Conservation (phyloP, 768 basidiomycete species). For the Mrakia hoshinonis region DNA sequence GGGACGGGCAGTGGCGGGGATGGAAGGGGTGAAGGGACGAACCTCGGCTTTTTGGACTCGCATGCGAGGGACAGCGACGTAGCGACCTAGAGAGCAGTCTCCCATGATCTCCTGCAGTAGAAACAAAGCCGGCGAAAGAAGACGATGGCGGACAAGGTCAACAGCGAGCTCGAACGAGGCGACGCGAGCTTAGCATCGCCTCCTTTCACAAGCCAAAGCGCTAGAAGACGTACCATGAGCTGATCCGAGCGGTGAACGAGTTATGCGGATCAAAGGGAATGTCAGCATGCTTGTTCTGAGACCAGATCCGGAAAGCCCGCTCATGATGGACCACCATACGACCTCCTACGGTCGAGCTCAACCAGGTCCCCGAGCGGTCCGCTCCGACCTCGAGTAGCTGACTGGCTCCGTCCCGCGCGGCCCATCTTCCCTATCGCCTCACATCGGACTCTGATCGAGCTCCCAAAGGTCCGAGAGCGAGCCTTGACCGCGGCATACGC, state of each 20-base stretch:
- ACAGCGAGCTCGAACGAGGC: neutral
- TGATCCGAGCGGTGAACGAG: neutral
- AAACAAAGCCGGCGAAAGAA: neutral
- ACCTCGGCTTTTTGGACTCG: conserved; percentile 88
- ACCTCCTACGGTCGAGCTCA: neutral
- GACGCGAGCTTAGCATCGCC: neutral
- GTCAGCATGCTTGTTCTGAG: too few relatives aligned
- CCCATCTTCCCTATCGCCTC: too few relatives aligned
- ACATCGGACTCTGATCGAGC: too few relatives aligned
- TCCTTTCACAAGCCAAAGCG: too few relatives aligned
- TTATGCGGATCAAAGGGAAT: neutral
- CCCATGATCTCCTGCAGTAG: conserved; percentile 86
- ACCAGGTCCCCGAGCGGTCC: neutral
- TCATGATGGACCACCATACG: neutral
- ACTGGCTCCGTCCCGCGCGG: too few relatives aligned
- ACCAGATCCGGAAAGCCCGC: neutral
- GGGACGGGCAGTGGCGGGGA: neutral
- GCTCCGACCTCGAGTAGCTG: neutral
- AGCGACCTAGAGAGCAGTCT: conserved; percentile 85
- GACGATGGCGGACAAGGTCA: too few relatives aligned
- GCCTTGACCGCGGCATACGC: too few relatives aligned
- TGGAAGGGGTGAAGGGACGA: neutral
- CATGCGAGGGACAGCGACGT: conserved; percentile 81
- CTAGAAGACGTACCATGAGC: conserved; percentile 13
- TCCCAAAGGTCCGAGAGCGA: too few relatives aligned